Evolutionary conservation across 2,329 filamentous ascomycete species (phyloP).

Genomic region (Capronia coronata): DNA sequence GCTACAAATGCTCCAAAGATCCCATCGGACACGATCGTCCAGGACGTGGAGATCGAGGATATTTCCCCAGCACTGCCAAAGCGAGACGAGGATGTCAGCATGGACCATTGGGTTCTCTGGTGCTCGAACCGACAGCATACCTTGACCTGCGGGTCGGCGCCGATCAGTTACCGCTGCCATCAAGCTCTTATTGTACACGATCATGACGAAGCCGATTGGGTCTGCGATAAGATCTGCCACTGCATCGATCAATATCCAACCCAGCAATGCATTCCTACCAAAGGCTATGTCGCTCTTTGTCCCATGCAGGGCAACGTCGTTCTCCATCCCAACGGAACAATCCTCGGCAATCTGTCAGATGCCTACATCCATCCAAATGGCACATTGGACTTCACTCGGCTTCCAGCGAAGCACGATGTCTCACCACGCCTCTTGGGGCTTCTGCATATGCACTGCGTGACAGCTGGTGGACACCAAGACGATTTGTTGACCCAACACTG

Average conservation of each 20-base stretch:
- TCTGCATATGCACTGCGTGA: background rate
- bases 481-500: conserved; percentile 5
- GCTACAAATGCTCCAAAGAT: background rate
- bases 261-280: background rate
- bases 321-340: background rate
- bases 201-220: background rate
- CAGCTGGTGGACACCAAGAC: background rate
- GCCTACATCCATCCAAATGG: conserved; percentile 7
- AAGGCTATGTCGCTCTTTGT: background rate
- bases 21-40: background rate
- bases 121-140: background rate
- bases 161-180: background rate
- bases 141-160: background rate
- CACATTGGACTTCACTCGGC: conserved; percentile 5
- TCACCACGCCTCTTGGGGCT: background rate
- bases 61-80: background rate
- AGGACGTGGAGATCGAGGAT: background rate
- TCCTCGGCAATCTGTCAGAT: conserved; percentile 4
- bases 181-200: background rate
- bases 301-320: background rate
- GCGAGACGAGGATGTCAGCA: background rate
- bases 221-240: background rate
- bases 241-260: background rate
- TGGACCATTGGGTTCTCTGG: background rate
- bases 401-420: background rate